Percentiles rank a stretch among this genome's conserved stretches.
These are phyloP conservation scores for Blastobotrys muscicola DNA, from an alignment of 805 yeast species.

Conservation along the genomic window DNA sequence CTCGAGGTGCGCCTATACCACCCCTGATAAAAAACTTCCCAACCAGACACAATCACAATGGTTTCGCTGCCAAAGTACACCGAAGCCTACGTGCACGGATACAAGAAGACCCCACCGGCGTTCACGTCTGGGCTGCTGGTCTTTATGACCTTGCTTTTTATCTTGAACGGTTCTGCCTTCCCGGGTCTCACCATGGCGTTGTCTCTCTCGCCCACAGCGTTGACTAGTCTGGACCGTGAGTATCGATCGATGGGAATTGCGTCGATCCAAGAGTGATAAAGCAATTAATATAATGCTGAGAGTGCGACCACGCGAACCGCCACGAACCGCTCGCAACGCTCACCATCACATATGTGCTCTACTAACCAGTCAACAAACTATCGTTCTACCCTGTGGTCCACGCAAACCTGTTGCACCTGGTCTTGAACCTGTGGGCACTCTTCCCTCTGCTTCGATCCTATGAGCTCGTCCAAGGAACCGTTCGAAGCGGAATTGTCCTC, in stretches of 20 bases:
- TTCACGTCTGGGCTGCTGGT: conserved; percentile 17
- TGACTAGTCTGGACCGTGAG: conserved; percentile 36
- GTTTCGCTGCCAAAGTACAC: no score
- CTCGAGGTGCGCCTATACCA: no score
- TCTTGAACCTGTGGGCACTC: conserved; percentile 48
- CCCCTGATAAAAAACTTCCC: no score
- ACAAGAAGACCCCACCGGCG: conserved; percentile 17
- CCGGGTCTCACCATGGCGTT: conserved; percentile 30
- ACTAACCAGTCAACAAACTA: conserved; percentile 34
- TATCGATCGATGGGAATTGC: no score
- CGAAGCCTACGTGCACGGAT: no score
- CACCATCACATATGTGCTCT: not conserved
- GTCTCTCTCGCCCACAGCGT: conserved; percentile 47
- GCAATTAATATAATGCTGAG: no score
- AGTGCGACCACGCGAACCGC: no score
- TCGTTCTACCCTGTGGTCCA: conserved; percentile 72
- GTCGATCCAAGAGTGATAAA: no score
- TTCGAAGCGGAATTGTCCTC: conserved; percentile 72
- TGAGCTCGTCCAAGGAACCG: conserved; percentile 72
- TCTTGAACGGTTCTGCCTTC: conserved; percentile 6
- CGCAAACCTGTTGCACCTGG: conserved; percentile 47
- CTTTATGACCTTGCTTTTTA: conserved; percentile 12
- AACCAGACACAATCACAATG: no score
- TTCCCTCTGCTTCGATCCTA: conserved; percentile 52
- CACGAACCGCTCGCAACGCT: no score